phyloP scores from a whole-genome alignment of 176 grass and related monocot genomes.

The Triticum aestivum region DNA sequence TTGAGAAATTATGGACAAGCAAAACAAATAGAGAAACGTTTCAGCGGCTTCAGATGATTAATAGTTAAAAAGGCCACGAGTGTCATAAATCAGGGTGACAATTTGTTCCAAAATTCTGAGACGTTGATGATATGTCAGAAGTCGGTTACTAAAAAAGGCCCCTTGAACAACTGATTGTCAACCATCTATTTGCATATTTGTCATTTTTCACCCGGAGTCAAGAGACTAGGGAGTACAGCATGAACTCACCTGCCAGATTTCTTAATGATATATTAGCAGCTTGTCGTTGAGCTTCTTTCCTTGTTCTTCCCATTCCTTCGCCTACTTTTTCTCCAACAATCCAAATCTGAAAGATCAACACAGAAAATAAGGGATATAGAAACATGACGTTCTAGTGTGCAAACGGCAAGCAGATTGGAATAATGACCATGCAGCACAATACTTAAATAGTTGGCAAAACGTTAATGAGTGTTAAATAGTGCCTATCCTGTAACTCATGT shows the following conservation, averaged over 20 bases:
- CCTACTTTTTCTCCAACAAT: conserved; percentile 88
- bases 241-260: conserved; percentile 64
- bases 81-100: neutral
- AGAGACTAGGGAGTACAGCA: conserved; percentile 6
- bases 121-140: neutral
- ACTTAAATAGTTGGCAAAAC: conserved; percentile 6
- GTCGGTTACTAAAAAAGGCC: neutral
- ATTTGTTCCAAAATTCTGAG: neutral
- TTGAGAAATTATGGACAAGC: neutral
- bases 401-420: conserved; percentile 3
- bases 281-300: conserved; percentile 67
- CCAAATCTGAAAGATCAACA: conserved; percentile 66
- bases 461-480: neutral
- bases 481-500: neutral
- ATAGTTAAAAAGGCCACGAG: neutral
- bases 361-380: conserved; percentile 18
- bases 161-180: neutral
- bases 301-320: conserved; percentile 82
- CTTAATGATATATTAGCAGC: conserved; percentile 72
- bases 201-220: neutral
- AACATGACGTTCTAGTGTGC: neutral
- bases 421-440: conserved; percentile 10
- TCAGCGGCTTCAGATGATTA: neutral
- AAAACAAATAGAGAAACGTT: conserved; percentile 19
- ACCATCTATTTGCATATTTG: conserved; percentile 12